Conservation (phyloP, 495 filamentous ascomycete genomes). For the Venustampulla echinocandica region DNA sequence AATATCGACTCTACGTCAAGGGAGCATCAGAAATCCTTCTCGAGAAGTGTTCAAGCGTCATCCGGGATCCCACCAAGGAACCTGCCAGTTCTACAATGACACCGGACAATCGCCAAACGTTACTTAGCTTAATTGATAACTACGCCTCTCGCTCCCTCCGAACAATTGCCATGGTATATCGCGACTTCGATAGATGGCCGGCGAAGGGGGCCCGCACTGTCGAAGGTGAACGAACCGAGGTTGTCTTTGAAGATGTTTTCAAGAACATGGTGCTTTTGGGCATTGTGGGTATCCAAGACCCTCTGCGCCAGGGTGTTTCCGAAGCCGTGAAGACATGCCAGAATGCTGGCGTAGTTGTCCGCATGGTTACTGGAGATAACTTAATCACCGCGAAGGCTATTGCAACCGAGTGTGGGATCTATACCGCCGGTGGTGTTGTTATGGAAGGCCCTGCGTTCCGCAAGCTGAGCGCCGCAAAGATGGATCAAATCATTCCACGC, state of each 20-base stretch:
- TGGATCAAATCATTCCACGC: constrained; percentile 62
- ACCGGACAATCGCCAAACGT: constrained; percentile 45
- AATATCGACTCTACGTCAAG: constrained; percentile 69
- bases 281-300: constrained; percentile 82
- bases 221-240: constrained; percentile 63
- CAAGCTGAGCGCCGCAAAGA: constrained; percentile 58
- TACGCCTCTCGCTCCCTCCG: constrained; percentile 79
- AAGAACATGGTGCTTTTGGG: constrained; percentile 69
- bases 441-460: constrained; percentile 84
- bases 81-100: constrained; percentile 47
- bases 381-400: constrained; percentile 74
- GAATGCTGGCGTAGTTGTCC: constrained; percentile 69
- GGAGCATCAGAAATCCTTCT: constrained; percentile 86
- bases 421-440: constrained; percentile 59
- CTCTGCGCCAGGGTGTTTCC: constrained; percentile 69
- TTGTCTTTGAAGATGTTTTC: constrained; percentile 71
- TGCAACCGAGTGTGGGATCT: constrained; percentile 75
- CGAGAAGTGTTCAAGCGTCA: constrained; percentile 57
- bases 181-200: constrained; percentile 85
- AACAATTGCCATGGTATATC: constrained; percentile 80
- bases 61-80: constrained; percentile 60
- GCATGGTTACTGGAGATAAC: constrained; percentile 91
- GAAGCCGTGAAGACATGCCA: constrained; percentile 68
- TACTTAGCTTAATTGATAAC: constrained; percentile 57
- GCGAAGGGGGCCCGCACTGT: constrained; percentile 55